Evolutionary conservation across 2,329 filamentous ascomycete genomes (phyloP).

Genomic region (Graphilbum fragrans): DNA sequence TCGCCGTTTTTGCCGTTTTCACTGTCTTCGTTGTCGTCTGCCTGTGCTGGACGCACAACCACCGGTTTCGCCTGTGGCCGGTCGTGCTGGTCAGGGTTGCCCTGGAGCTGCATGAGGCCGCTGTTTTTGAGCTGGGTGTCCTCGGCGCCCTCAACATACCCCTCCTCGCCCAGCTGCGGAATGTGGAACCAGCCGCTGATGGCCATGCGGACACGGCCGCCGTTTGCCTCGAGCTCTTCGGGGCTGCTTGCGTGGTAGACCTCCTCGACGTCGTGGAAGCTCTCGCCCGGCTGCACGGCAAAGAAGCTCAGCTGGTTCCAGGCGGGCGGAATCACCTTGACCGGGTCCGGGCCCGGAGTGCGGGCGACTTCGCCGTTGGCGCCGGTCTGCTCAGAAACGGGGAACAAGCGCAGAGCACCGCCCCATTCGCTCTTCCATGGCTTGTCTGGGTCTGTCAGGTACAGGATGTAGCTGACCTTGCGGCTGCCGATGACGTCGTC

Average conservation of each 20-base stretch:
- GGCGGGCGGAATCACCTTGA: conserved; percentile 77
- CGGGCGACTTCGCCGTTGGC: conserved; percentile 63
- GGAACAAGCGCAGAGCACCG: conserved; percentile 80
- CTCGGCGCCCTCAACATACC: conserved; percentile 78
- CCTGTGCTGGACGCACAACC: conserved; percentile 14
- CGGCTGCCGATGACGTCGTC: conserved; percentile 98
- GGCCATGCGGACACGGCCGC: conserved; percentile 81
- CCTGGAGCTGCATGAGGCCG: conserved; percentile 83
- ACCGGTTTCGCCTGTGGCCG: conserved; percentile 54
- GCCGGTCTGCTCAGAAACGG: conserved; percentile 51
- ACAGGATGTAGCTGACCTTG: conserved; percentile 92
- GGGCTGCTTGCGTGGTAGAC: conserved; percentile 63
- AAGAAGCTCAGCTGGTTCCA: conserved; percentile 99
- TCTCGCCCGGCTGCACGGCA: conserved; percentile 94
- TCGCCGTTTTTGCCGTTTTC: background rate
- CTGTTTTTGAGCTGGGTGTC: conserved; percentile 82
- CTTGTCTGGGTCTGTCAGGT: conserved; percentile 82
- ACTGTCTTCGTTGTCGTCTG: conserved; percentile 29
- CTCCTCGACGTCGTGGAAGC: conserved; percentile 97
- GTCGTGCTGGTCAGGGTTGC: conserved; percentile 84
- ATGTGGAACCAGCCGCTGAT: conserved; percentile 99
- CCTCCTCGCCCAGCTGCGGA: conserved; percentile 85
- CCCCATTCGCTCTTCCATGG: conserved; percentile 90
- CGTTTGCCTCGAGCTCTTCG: conserved; percentile 51
- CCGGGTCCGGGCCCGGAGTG: conserved; percentile 67